Percentiles rank a stretch among this genome's conserved stretches.
Evolutionary conservation across 1,284 basidiomycete species (phyloP).

Genomic region (Ceratobasidium sp.): DNA sequence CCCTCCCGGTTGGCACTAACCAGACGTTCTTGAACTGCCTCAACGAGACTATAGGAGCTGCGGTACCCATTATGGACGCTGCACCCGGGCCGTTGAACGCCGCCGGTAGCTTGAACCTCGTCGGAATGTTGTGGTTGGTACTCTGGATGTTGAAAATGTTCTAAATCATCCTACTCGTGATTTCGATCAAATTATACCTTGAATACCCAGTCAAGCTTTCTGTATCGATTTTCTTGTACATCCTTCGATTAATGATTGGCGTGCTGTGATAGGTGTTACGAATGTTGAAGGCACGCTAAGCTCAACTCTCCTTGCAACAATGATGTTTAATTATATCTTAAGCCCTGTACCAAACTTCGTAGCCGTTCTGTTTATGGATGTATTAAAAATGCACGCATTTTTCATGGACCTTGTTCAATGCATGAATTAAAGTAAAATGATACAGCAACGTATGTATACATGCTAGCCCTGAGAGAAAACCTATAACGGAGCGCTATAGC

Average conservation of each 20-base stretch:
- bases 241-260: not conserved
- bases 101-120: not conserved
- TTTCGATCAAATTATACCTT: not conserved
- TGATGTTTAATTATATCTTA: too few relatives aligned
- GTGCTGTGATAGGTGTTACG: too few relatives aligned
- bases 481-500: too few relatives aligned
- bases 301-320: too few relatives aligned
- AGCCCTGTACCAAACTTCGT: too few relatives aligned
- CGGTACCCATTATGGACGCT: constrained; percentile 38
- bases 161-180: not conserved
- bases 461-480: too few relatives aligned
- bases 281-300: too few relatives aligned
- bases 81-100: constrained; percentile 16
- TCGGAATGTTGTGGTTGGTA: constrained; percentile 24
- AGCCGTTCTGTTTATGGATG: too few relatives aligned
- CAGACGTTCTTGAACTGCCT: constrained; percentile 38
- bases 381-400: too few relatives aligned
- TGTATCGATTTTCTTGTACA: not conserved
- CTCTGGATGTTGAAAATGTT: constrained; percentile 21
- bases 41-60: constrained; percentile 39
- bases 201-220: not conserved
- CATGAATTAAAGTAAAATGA: too few relatives aligned
- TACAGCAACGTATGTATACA: too few relatives aligned
- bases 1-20: constrained; percentile 39
- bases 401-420: too few relatives aligned